A percentile compares a stretch with the other conserved stretches of the same genome.
Evolutionary conservation across 2,329 filamentous ascomycete genomes (phyloP).

Genomic region (Elsinoe fawcettii): DNA sequence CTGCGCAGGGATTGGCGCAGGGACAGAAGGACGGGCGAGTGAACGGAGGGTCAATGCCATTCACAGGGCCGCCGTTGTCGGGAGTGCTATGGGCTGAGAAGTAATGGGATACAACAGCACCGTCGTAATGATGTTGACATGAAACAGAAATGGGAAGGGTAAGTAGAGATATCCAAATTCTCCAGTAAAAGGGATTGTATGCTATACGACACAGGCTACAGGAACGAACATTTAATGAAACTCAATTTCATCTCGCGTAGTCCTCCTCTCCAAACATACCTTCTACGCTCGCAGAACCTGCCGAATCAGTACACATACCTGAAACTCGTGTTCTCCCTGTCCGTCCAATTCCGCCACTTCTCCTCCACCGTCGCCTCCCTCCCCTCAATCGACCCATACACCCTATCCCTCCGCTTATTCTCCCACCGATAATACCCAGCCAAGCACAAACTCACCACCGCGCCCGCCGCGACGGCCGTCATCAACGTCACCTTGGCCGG

Average conservation of each 20-base stretch:
- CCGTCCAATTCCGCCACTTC: constrained; percentile 5
- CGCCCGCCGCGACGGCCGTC: not conserved
- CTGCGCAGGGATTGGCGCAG: not conserved
- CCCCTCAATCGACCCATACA: not conserved
- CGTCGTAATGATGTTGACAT: not conserved
- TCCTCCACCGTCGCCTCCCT: constrained; percentile 1
- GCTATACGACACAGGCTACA: not conserved
- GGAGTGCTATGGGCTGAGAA: not conserved
- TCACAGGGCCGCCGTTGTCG: not conserved
- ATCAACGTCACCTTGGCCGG: constrained; percentile 33
- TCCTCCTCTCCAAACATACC: not conserved
- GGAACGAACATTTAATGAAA: not conserved
- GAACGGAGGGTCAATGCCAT: not conserved
- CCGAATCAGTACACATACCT: not conserved
- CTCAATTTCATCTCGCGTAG: not conserved
- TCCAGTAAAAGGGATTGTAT: not conserved
- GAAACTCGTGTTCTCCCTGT: constrained; percentile 4
- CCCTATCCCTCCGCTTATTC: constrained; percentile 20
- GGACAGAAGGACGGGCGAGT: not conserved
- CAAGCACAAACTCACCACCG: constrained; percentile 33
- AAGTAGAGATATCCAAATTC: not conserved
- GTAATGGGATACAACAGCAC: not conserved
- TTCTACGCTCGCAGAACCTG: too few species aligned
- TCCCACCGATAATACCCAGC: constrained; percentile 44
- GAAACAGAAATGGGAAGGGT: not conserved